Evolutionary conservation across 768 basidiomycete species (phyloP), one percentile per base, ranked within the genome.

Genomic region (Calocybe gangraenosa): DNA sequence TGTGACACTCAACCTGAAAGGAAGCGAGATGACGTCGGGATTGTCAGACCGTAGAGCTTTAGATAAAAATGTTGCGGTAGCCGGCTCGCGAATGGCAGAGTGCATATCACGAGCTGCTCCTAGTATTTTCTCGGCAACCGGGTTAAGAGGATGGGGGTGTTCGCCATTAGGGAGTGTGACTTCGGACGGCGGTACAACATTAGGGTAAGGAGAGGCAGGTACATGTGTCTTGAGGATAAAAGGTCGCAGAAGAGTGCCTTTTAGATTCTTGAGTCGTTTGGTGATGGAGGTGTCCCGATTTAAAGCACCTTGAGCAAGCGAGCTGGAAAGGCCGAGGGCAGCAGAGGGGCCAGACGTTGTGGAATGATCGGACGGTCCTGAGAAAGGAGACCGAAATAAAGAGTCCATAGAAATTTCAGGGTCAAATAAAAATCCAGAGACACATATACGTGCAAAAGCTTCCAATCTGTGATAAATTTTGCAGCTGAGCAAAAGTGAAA

Each of bases 361-460:
- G 52, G 55, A 65, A 48, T 52, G 51, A 50, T 66, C 61, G 31
- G 61, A 59, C 46, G 54, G 60, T 43, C 53, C 36, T 35, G 61
- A 60, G 20, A 69, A 62, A 7, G 66, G 60, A 2, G 70, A 61
- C 28, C 68, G 63, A 55, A 81, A 78, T 4, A 78, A 55, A 22
- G 74, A 57, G 40, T 73, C 73, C 42, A 77, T 63, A 33, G 76
- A 73, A 5, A 86, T 65, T 50, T 89, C 85, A 11, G 90, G 91
- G 61, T 94, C 92, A 38, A 96, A 74, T 14, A 97, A 60, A 50
- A 98, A 78, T 18, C 95, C 95, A 19, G 87, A 89, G 22, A 92
- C 86, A 56, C 90, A 80, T 58, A 94, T 93, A 19, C 94, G 84
- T 34, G 90, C 90, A 53, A 87, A 72, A 36, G 85, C 82, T 69